These are phyloP conservation scores for Tolypocladium ovalisporum DNA, from an alignment of 2,329 filamentous ascomycete genomes.

Conservation along the genomic window DNA sequence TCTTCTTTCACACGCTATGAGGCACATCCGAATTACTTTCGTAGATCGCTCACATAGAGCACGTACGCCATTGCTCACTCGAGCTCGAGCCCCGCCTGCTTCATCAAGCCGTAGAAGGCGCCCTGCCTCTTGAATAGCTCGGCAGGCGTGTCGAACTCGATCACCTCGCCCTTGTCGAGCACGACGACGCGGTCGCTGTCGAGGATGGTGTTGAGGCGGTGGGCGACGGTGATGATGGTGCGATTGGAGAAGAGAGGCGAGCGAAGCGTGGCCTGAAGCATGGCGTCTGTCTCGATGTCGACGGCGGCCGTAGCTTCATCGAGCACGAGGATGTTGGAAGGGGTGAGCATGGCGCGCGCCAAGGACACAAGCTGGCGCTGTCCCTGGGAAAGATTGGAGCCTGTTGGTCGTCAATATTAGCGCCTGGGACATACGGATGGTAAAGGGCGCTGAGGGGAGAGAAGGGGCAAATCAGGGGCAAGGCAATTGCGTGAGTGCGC, in stretches of 20 bases:
- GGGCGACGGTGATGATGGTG: conserved; percentile 96
- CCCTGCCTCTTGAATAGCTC: conserved; percentile 65
- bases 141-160: conserved; percentile 82
- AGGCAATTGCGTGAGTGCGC: not conserved
- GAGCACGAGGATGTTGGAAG: conserved; percentile 91
- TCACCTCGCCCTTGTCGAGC: conserved; percentile 78
- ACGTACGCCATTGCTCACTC: conserved; percentile 31
- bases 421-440: not conserved
- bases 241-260: conserved; percentile 69
- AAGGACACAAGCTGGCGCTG: conserved; percentile 91
- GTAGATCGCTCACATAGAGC: conserved; percentile 18
- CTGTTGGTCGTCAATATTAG: conserved; percentile 27
- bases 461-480: not conserved
- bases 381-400: conserved; percentile 89
- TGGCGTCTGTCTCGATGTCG: conserved; percentile 56
- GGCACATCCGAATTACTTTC: not conserved
- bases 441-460: too few relatives aligned
- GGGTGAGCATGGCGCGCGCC: conserved; percentile 84
- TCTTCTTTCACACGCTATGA: not conserved
- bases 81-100: conserved; percentile 68
- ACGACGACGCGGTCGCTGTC: conserved; percentile 85
- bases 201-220: conserved; percentile 96
- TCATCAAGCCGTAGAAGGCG: conserved; percentile 81
- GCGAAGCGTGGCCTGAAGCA: conserved; percentile 53
- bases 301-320: conserved; percentile 87